Evolutionary conservation across 1,284 basidiomycete species (phyloP).

Genomic region (Sanguinoderma infundibulare): DNA sequence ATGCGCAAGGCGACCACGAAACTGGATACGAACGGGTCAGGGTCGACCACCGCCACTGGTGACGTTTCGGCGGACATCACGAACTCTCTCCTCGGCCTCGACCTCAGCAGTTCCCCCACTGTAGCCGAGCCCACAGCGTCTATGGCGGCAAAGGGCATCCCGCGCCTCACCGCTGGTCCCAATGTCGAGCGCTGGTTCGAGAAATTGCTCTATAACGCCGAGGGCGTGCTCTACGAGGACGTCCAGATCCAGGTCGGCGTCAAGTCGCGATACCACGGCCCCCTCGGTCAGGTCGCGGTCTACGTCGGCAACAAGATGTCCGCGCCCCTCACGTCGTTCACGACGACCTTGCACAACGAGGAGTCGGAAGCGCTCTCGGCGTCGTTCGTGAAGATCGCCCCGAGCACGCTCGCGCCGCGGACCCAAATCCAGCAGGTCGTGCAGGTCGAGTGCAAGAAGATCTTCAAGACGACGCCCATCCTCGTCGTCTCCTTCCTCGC

Average conservation of each 20-base stretch:
- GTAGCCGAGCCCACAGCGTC: conserved; percentile 28
- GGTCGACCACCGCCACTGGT: conserved; percentile 32
- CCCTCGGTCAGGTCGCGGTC: conserved; percentile 89
- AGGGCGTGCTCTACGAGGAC: conserved; percentile 97
- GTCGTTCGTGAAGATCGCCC: conserved; percentile 89
- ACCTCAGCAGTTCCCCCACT: conserved; percentile 57
- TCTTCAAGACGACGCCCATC: conserved; percentile 82
- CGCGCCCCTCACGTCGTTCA: conserved; percentile 87
- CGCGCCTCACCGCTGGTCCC: conserved; percentile 64
- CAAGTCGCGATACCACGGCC: conserved; percentile 95
- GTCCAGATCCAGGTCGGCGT: conserved; percentile 94
- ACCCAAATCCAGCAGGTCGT: conserved; percentile 93
- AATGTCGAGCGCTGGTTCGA: conserved; percentile 90
- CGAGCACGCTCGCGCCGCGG: conserved; percentile 77
- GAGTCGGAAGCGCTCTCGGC: conserved; percentile 79
- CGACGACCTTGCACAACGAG: conserved; percentile 77
- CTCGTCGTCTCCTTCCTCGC: conserved; percentile 91
- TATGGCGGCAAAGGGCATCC: conserved; percentile 36
- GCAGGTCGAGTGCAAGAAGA: conserved; percentile 92
- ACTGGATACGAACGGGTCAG: conserved; percentile 31
- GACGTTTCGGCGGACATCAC: conserved; percentile 60
- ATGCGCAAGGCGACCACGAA: conserved; percentile 47
- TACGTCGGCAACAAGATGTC: conserved; percentile 97
- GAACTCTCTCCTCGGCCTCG: conserved; percentile 82
- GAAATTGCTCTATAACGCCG: conserved; percentile 78